A percentile compares a stretch with the other conserved stretches of the same genome.
Conservation (phyloP, 2,329 filamentous ascomycete species). For the Colletotrichum musicola region DNA sequence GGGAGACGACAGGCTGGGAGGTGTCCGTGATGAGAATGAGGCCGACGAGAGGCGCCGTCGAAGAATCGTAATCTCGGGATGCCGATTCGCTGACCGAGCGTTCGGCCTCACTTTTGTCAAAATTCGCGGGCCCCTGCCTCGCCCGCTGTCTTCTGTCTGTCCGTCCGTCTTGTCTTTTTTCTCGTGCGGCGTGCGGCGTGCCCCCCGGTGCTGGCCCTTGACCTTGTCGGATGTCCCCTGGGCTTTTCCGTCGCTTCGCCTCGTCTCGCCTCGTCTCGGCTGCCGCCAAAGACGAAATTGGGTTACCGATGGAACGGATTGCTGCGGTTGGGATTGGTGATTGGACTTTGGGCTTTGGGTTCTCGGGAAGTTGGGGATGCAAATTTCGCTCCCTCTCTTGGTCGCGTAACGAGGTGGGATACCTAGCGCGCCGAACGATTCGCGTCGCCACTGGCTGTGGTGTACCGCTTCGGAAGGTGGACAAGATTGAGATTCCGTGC, state of each 20-base stretch:
- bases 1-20: too few relatives aligned
- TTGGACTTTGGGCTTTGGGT: too few relatives aligned
- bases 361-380: too few relatives aligned
- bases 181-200: neutral
- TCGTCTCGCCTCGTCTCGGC: constrained; percentile 30
- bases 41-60: neutral
- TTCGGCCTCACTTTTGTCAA: constrained; percentile 8
- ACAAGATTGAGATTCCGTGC: constrained; percentile 11
- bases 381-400: too few relatives aligned
- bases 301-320: constrained; percentile 30
- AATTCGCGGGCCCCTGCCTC: neutral
- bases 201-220: constrained; percentile 2
- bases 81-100: too few relatives aligned
- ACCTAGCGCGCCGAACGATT: too few relatives aligned
- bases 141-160: neutral
- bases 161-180: neutral
- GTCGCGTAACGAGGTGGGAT: too few relatives aligned
- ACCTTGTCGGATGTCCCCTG: neutral
- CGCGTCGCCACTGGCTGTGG: too few relatives aligned
- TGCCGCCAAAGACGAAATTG: constrained; percentile 15
- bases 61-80: too few relatives aligned
- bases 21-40: neutral
- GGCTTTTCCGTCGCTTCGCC: constrained; percentile 28
- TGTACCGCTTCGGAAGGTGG: neutral
- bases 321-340: neutral